Conservation (phyloP, 208 protist genomes). For the Acanthamoeba rhysodes region DNA sequence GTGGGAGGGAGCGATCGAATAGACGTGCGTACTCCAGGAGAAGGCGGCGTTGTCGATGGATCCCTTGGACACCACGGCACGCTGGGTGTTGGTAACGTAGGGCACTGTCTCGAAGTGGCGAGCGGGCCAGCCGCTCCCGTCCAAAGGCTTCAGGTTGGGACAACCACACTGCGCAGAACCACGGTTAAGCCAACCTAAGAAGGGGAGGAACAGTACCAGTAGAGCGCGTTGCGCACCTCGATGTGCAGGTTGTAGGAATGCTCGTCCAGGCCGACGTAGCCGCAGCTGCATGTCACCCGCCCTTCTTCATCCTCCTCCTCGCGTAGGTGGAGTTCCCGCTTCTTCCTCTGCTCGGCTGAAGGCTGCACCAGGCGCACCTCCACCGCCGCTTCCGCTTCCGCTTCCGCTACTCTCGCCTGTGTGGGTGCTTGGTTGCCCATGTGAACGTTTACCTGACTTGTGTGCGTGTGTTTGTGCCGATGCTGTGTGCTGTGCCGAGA, state of each 20-base stretch:
- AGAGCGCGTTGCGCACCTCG: too few species aligned
- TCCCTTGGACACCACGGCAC: constrained; percentile 41
- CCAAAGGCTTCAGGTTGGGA: constrained; percentile 6
- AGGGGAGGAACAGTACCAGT: too few species aligned
- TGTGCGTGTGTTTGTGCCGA: not conserved
- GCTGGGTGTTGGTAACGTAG: constrained; percentile 32
- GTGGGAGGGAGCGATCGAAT: not conserved
- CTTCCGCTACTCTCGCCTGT: not conserved
- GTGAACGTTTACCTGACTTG: not conserved
- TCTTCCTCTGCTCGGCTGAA: not conserved
- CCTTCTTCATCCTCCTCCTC: not conserved
- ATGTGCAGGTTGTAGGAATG: constrained; percentile 58
- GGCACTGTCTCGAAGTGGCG: constrained; percentile 61
- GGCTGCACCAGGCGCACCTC: too few species aligned
- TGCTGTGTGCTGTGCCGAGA: too few species aligned
- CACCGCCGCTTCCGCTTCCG: not conserved
- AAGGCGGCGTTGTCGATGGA: constrained; percentile 29
- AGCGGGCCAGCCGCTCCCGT: constrained; percentile 6
- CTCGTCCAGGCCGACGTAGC: not conserved
- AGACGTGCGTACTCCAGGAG: not conserved
- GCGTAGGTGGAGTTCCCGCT: not conserved
- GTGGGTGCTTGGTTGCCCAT: not conserved
- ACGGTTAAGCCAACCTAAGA: not conserved
- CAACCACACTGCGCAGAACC: not conserved
- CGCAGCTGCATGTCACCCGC: not conserved